Evolutionary conservation across 2,329 filamentous ascomycete species (phyloP).

Genomic region (Westerdykella aurantiaca): DNA sequence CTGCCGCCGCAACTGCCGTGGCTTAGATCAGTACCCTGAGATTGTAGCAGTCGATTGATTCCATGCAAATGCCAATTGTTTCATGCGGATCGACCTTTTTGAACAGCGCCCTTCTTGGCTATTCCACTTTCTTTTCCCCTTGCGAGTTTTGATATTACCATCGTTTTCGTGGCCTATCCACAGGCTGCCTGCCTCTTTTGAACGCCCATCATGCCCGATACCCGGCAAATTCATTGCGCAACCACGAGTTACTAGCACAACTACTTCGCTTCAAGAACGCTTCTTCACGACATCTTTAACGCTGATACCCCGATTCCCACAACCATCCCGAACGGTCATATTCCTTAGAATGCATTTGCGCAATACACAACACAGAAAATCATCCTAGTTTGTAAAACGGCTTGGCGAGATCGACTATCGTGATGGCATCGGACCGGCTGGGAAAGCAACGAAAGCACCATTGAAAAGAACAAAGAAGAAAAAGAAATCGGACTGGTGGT

Average conservation of each 20-base stretch:
- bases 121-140: constrained; percentile 8
- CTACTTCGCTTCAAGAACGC: constrained; percentile 1
- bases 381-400: too few species aligned
- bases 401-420: too few species aligned
- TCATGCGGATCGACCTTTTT: constrained; percentile 6
- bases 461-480: too few species aligned
- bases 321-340: constrained; percentile 24
- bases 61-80: constrained; percentile 2
- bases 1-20: constrained; percentile 39
- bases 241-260: constrained; percentile 31
- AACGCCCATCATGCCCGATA: constrained; percentile 17
- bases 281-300: constrained; percentile 34
- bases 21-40: constrained; percentile 20
- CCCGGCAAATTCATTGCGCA: constrained; percentile 32
- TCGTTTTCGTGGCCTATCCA: constrained; percentile 25
- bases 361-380: too few species aligned
- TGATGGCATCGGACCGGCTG: too few species aligned
- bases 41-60: constrained; percentile 6
- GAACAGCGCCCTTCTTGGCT: constrained; percentile 9
- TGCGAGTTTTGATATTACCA: constrained; percentile 13
- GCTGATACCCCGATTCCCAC: constrained; percentile 35
- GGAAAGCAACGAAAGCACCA: too few species aligned
- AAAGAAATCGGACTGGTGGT: too few species aligned
- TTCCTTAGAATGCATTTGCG: constrained; percentile 17
- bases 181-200: neutral